Base-by-base conservation (phyloP, 768 basidiomycete genomes). In the Kwoniella heveanensis region DNA sequence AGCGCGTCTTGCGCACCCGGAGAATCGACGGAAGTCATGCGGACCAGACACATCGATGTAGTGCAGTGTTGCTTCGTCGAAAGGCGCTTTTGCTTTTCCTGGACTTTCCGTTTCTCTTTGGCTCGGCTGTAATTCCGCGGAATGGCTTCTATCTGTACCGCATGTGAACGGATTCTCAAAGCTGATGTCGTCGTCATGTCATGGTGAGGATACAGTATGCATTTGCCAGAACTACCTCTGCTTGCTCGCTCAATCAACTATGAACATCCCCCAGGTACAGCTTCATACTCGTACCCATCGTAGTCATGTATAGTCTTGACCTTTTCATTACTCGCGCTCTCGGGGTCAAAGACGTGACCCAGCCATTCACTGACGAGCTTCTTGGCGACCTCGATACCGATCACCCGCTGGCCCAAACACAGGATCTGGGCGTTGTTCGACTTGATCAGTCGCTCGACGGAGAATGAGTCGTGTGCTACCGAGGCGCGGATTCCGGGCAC, bases 361-460 rank as follows among this genome's bases (percentile, higher is more conserved):
- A 79, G 58, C 77, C 77, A 79, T 57, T 79, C 77, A 24, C 58
- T 56, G 13, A 73, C 73, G 4, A 79, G 55, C 47, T 72, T 68
- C 51, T 70, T 56, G 15, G 75, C 72, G 5, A 78, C 60, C 52
- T 78, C 75, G 8, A 73, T 62, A 1, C 78, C 78, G 29, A 79
- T 77, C 13, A 79, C 78, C 12, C 78, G 49, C 54, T 79, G 78
- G 24, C 78, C 78, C 7, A 79, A 60, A 62, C 72, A 73, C 0
- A 79, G 66, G 50, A 79, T 71, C 57, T 79, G 78, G 32, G 73
- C 75, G 60, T 79, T 70, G 53, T 79, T 79, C 25, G 70, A 72
- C 39, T 77, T 74, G 53, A 79, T 68, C 27, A 76, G 66, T n/a
- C 78, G 63, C 62, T 79, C 78, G 60, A 79, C 78, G 1, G 75